Percentiles rank a stretch among this genome's conserved stretches.
phyloP scores from a whole-genome alignment of 805 yeast genomes.

The Ogataea methylovora region DNA sequence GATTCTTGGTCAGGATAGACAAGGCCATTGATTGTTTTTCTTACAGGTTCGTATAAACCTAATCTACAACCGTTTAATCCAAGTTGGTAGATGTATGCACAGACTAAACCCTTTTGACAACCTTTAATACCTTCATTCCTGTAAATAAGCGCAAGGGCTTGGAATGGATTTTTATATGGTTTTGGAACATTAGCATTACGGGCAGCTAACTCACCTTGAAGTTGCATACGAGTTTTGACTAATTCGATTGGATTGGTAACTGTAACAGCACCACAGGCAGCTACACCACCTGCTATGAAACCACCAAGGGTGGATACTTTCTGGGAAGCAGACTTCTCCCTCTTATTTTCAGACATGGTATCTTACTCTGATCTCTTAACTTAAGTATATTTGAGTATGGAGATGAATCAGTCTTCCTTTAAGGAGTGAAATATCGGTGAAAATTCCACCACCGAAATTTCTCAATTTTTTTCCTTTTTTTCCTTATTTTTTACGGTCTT shows the following conservation, averaged over 20 bases:
- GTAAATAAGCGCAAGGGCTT: slow-evolving; percentile 67
- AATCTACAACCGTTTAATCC: slow-evolving; percentile 91
- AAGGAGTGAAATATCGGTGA: no score
- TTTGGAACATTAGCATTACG: slow-evolving; percentile 39
- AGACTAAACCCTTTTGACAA: slow-evolving; percentile 78
- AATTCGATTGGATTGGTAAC: slow-evolving; percentile 94
- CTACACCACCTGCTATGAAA: slow-evolving; percentile 83
- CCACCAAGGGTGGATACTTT: slow-evolving; percentile 66
- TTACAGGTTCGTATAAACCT: slow-evolving; percentile 87
- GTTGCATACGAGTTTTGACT: slow-evolving; percentile 92
- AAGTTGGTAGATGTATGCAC: slow-evolving; percentile 87
- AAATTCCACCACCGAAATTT: no score
- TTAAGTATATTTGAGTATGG: no score
- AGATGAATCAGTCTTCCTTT: no score
- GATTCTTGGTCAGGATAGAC: slow-evolving; percentile 46
- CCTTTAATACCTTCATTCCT: slow-evolving; percentile 83
- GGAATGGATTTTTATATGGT: slow-evolving; percentile 74
- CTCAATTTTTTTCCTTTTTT: no score
- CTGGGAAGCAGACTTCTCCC: slow-evolving; percentile 45
- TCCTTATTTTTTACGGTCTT: no score
- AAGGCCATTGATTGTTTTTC: slow-evolving; percentile 48
- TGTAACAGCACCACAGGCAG: slow-evolving; percentile 97
- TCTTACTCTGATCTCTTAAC: no score
- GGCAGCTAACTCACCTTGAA: slow-evolving; percentile 83
- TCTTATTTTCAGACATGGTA: slow-evolving; percentile 3